Evolutionary conservation across 495 filamentous ascomycete genomes (phyloP), one percentile per base, ranked within the genome.

Genomic region (Aspergillus sclerotioniger): DNA sequence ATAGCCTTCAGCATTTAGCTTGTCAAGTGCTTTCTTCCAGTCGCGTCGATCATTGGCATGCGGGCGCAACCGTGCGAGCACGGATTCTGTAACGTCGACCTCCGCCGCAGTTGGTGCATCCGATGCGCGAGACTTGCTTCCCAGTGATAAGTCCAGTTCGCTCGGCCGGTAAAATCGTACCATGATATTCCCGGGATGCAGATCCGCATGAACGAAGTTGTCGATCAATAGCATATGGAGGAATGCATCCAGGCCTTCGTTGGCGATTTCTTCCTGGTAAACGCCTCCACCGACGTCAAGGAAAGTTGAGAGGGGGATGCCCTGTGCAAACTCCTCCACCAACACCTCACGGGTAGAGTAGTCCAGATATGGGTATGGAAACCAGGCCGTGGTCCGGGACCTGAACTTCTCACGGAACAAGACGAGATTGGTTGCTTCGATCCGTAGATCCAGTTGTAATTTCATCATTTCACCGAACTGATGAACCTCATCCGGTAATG

Each of bases 401-500:
- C 86, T 89, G 80, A 99, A 99, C 61, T 96, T 90, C 57, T 86
- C 85, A 53, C 95, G 88, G 76, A 99, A 99, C 21, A 86, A 85
- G 15, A 84, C 84, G 5, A 99, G 78, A 60, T 99, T 99, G 7
- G 92, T 85, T 1, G 90, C 86, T 66, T 99, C 95, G 54, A 99
- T 99, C 35, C 95, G 88, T 15, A 99, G 78, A 73, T 99, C 95
- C 13, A 99, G 78, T 59, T 99, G 95, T 17, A 98, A 76, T 62
- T 88, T 87, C 95, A 99, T 99, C 95, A 99, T 99, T 66, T 93
- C 88, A 10, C 91, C 93, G 63, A 99, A 99, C 67, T 96, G 92
- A 17, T 77, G 68, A 25, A 96, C 95, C 69, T 99, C 95, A 63
- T 96, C 92, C 0, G 95, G 95, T 33, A 99, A 84, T 2, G 93